Evolutionary conservation across 305 asterid genomes (phyloP).

Genomic region (Fraxinus baroniana): DNA sequence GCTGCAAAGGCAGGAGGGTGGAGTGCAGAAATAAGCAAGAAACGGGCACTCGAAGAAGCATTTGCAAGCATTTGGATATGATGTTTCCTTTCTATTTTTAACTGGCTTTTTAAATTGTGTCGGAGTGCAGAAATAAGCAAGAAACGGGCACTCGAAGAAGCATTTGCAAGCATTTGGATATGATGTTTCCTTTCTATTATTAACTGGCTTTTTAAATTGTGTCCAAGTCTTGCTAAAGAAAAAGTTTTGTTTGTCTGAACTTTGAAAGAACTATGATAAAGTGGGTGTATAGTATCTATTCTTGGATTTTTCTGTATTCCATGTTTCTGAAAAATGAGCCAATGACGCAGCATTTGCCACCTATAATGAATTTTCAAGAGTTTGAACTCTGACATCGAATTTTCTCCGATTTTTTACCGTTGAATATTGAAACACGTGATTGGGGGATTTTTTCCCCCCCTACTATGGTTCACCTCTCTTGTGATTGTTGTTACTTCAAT

Average conservation of each 20-base stretch:
- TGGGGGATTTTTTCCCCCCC: too few species aligned
- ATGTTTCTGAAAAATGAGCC: background rate
- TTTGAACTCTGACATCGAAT: background rate
- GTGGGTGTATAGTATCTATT: background rate
- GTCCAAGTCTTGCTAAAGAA: background rate
- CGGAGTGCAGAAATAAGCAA: slow-evolving; percentile 69
- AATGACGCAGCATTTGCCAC: background rate
- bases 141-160: slow-evolving; percentile 94
- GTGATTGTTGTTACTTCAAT: too few species aligned
- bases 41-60: too few species aligned
- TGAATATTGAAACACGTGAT: too few species aligned
- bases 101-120: too few species aligned
- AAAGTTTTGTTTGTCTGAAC: slow-evolving; percentile 3
- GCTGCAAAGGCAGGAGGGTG: slow-evolving; percentile 95
- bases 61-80: too few species aligned
- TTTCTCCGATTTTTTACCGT: too few species aligned
- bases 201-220: slow-evolving; percentile 9
- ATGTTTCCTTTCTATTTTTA: too few species aligned
- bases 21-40: too few species aligned
- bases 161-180: slow-evolving; percentile 84
- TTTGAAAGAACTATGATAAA: background rate
- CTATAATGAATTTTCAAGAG: background rate
- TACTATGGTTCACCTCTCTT: too few species aligned
- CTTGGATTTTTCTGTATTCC: background rate
- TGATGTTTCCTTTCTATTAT: slow-evolving; percentile 25